These are phyloP conservation scores for Cladophialophora chaetospira DNA, from an alignment of 2,329 filamentous ascomycete species.

Conservation along the genomic window DNA sequence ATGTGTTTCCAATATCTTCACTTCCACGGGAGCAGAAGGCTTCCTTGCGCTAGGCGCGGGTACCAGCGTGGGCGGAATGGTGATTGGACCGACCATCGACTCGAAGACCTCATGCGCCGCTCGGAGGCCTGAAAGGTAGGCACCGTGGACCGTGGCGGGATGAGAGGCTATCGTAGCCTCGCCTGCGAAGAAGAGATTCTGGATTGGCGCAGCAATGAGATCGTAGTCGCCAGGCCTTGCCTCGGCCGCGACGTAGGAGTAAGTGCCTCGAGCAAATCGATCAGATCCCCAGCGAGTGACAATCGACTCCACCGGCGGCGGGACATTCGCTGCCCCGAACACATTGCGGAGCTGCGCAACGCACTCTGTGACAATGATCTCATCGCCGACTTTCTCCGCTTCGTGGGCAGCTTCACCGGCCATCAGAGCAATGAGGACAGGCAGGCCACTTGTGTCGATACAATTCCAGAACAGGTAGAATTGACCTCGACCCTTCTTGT, in stretches of 20 bases:
- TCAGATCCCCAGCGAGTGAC: conserved; percentile 93
- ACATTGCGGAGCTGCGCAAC: conserved; percentile 75
- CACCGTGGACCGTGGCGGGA: conserved; percentile 94
- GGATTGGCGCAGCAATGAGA: conserved; percentile 78
- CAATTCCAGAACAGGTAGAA: conserved; percentile 99
- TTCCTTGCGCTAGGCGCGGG: conserved; percentile 53
- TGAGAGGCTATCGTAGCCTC: conserved; percentile 96
- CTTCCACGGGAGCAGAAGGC: conserved; percentile 39
- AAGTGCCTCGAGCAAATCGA: conserved; percentile 87
- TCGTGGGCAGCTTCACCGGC: conserved; percentile 91
- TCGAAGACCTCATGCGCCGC: conserved; percentile 86
- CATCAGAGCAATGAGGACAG: conserved; percentile 89
- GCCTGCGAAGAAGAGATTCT: conserved; percentile 90
- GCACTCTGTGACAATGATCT: conserved; percentile 76
- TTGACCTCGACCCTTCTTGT: conserved; percentile 75
- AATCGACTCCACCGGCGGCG: conserved; percentile 78
- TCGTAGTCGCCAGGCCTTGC: conserved; percentile 90
- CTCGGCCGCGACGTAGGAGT: conserved; percentile 85
- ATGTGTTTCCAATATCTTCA: conserved; percentile 35
- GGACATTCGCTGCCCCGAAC: conserved; percentile 66
- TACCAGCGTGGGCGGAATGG: conserved; percentile 74
- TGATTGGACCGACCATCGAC: conserved; percentile 76
- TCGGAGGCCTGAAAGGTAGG: conserved; percentile 88
- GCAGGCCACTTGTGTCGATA: conserved; percentile 82
- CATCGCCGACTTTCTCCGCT: conserved; percentile 75